phyloP scores from a whole-genome alignment of 805 yeast species.

The Metschnikowia chrysomelidarum region DNA sequence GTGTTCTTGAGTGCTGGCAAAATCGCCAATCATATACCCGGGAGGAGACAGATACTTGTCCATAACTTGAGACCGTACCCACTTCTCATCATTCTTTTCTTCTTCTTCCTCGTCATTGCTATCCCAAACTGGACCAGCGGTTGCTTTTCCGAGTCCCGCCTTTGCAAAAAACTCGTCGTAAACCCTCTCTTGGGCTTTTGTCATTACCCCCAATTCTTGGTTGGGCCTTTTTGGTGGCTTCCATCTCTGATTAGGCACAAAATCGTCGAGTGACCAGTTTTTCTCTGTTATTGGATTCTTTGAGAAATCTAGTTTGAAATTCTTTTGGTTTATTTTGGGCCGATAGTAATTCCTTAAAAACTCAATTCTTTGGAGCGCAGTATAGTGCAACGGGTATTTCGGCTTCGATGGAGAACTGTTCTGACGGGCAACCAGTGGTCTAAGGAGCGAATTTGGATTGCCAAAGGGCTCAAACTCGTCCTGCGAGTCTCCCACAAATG shows the following conservation, averaged over 20 bases:
- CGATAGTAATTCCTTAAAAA: slow-evolving; percentile 27
- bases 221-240: slow-evolving; percentile 15
- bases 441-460: slow-evolving; percentile 1
- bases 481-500: slow-evolving; percentile 18
- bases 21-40: slow-evolving; percentile 39
- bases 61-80: slow-evolving; percentile 29
- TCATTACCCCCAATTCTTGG: slow-evolving; percentile 21
- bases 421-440: neutral
- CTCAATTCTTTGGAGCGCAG: slow-evolving; percentile 35
- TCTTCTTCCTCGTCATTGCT: slow-evolving; percentile 17
- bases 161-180: slow-evolving; percentile 18
- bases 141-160: slow-evolving; percentile 17
- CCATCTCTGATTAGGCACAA: slow-evolving; percentile 30
- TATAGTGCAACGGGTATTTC: slow-evolving; percentile 18
- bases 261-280: slow-evolving; percentile 38
- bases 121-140: slow-evolving; percentile 18
- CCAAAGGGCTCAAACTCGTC: slow-evolving; percentile 20
- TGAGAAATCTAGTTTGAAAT: slow-evolving; percentile 25
- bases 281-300: slow-evolving; percentile 37
- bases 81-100: slow-evolving; percentile 2
- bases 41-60: slow-evolving; percentile 41
- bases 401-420: neutral
- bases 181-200: slow-evolving; percentile 20
- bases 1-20: slow-evolving; percentile 35
- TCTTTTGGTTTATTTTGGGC: slow-evolving; percentile 20